A percentile compares a stretch with the other conserved stretches of the same genome.
phyloP scores from a whole-genome alignment of 2,329 filamentous ascomycete species.

The Spiromastix sp. region DNA sequence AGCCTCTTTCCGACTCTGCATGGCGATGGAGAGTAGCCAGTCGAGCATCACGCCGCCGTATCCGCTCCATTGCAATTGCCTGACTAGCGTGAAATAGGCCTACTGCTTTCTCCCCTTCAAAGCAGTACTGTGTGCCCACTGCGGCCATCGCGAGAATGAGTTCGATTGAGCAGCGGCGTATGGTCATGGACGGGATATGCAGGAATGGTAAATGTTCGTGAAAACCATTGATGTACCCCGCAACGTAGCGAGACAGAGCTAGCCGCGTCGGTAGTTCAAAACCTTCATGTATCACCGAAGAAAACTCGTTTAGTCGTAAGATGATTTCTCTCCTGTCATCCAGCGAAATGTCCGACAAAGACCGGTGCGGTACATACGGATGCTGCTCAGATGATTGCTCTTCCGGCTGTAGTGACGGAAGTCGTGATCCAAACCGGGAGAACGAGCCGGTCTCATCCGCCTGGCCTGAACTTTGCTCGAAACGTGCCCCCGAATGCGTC shows the following conservation, averaged over 20 bases:
- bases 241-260: conserved; percentile 16
- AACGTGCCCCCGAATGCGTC: not conserved
- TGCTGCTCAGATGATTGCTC: conserved; percentile 5
- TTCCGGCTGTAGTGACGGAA: not conserved
- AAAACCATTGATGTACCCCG: conserved; percentile 16
- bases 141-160: not conserved
- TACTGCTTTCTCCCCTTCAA: not conserved
- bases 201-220: conserved; percentile 18
- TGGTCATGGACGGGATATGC: conserved; percentile 7
- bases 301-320: conserved; percentile 13
- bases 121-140: not conserved
- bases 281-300: conserved; percentile 8
- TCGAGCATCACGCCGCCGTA: not conserved
- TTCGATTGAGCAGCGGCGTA: not conserved
- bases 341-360: conserved; percentile 24
- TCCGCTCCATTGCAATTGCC: not conserved
- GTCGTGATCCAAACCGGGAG: not conserved
- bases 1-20: not conserved
- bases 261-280: conserved; percentile 17
- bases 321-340: conserved; percentile 21
- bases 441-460: not conserved
- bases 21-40: not conserved
- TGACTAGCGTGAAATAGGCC: not conserved
- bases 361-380: conserved; percentile 9
- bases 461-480: not conserved